Evolutionary conservation across 495 filamentous ascomycete genomes (phyloP), one percentile per base, ranked within the genome.

Genomic region (Penicillium pulvis): DNA sequence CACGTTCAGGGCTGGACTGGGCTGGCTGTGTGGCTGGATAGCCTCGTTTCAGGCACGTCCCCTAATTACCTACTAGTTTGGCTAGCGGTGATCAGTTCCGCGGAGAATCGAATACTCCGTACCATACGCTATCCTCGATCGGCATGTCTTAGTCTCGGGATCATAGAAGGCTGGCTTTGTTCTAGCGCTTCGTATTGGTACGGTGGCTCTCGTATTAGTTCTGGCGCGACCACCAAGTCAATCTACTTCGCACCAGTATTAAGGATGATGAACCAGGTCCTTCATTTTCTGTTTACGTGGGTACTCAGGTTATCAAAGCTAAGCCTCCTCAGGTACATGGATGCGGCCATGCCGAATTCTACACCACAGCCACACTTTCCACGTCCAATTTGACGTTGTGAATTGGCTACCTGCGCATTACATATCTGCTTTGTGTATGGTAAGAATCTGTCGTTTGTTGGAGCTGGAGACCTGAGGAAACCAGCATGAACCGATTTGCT

Each of bases 301-400:
- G 33, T 11, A 14, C 14, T 11, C 10, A 12, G 33, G 12, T 11
- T 1, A 16, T n/a, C 39, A 17, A 17, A 7, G 39, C 14, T 41
- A 16, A 41, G 39, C 39, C 39, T 41, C 39, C 12, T 30, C 20
- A 23, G 20, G 20, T 1, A 68, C 65, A 31, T 75, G 73, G 33
- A 51, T 70, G 39, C 39, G 39, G 11, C 24, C 56, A 61, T 11
- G 72, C 70, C 23, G 65, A 73, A n/a, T 55, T 45, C 53, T 75
- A 70, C 59, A 63, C 68, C 5, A 75, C 73, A 6, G 66, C 62
- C 24, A 70, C 67, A 28, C 70, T 72, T 44, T 63, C 61, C 10
- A 47, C 56, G 6, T 69, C 70, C 4, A 45, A 48, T n/a, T 56
- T 69, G n/a, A 74, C 72, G 0, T 68, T 4, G 36, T 71, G 14